Percentiles rank a stretch among this genome's conserved stretches.
Conservation (phyloP, 345 rosid genomes). For the Ceriops zippeliana region DNA sequence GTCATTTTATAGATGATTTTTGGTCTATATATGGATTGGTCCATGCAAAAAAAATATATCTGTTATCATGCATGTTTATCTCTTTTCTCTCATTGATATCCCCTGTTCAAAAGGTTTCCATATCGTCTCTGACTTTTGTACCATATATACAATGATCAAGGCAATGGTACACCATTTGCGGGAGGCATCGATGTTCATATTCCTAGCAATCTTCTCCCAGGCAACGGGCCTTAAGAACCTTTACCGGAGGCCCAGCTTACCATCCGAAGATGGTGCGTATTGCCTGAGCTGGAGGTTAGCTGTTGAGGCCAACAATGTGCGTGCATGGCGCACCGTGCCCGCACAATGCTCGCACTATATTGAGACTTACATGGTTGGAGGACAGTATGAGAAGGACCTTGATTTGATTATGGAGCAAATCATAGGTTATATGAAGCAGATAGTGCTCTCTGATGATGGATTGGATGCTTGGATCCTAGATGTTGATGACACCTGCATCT, state of each 20-base stretch:
- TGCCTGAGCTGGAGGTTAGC: slow-evolving; percentile 87
- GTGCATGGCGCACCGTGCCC: slow-evolving; percentile 73
- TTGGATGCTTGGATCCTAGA: slow-evolving; percentile 91
- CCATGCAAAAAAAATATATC: no score
- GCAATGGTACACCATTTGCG: slow-evolving; percentile 32
- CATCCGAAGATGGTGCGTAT: slow-evolving; percentile 32
- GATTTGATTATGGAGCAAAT: slow-evolving; percentile 50
- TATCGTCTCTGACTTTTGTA: no score
- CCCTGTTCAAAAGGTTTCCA: no score
- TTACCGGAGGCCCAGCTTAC: neutral
- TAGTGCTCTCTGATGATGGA: slow-evolving; percentile 43
- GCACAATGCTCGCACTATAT: slow-evolving; percentile 47
- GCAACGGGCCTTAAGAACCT: slow-evolving; percentile 13
- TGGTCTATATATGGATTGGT: no score
- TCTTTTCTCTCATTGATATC: no score
- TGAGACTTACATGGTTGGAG: slow-evolving; percentile 67
- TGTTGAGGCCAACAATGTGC: slow-evolving; percentile 72
- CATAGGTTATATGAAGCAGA: slow-evolving; percentile 33
- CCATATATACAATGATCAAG: slow-evolving; percentile 14
- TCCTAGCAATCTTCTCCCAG: slow-evolving; percentile 33
- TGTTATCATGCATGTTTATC: no score
- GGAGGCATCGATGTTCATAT: slow-evolving; percentile 27
- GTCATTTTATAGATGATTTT: no score
- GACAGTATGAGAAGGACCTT: slow-evolving; percentile 68
- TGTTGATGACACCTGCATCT: slow-evolving; percentile 87